Evolutionary conservation across 805 yeast genomes (phyloP).

Genomic region (Yamadazyma sp.): DNA sequence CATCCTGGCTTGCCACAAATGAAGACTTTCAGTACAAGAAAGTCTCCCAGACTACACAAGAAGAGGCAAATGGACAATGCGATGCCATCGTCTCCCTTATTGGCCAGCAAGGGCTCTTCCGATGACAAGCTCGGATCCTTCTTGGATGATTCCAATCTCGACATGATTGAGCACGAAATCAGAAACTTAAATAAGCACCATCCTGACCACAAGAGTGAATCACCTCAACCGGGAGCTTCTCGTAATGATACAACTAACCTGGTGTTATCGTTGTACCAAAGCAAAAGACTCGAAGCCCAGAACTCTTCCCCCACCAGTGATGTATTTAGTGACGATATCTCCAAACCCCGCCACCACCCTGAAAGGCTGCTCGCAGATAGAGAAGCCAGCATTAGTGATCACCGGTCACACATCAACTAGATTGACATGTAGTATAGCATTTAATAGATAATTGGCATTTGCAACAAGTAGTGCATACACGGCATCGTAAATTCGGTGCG

Average conservation of each 20-base stretch:
- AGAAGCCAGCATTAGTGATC: too few relatives aligned
- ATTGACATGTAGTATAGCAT: too few relatives aligned
- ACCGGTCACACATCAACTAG: too few relatives aligned
- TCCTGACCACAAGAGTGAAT: slow-evolving; percentile 20
- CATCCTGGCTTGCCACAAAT: slow-evolving; percentile 32
- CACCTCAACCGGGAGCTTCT: slow-evolving; percentile 34
- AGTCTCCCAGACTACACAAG: slow-evolving; percentile 25
- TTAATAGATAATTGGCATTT: slow-evolving; percentile 8
- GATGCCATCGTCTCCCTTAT: slow-evolving; percentile 36
- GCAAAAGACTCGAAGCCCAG: slow-evolving; percentile 11
- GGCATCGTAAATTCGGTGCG: too few relatives aligned
- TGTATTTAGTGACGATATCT: slow-evolving; percentile 9
- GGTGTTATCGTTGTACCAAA: slow-evolving; percentile 19
- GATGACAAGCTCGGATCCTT: slow-evolving; percentile 17
- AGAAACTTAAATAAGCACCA: slow-evolving; percentile 16
- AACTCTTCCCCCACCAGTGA: slow-evolving; percentile 16
- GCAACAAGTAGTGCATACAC: background rate
- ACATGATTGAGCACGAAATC: slow-evolving; percentile 22
- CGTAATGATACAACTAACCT: slow-evolving; percentile 37
- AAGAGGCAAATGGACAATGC: slow-evolving; percentile 19
- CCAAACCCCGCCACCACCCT: background rate
- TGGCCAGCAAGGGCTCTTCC: slow-evolving; percentile 19
- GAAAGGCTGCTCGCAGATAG: too few relatives aligned
- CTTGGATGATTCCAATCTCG: slow-evolving; percentile 18
- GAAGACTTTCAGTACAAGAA: slow-evolving; percentile 28